Conservation (phyloP, 2,329 filamentous ascomycete species). For the Trichoderma pleuroti region DNA sequence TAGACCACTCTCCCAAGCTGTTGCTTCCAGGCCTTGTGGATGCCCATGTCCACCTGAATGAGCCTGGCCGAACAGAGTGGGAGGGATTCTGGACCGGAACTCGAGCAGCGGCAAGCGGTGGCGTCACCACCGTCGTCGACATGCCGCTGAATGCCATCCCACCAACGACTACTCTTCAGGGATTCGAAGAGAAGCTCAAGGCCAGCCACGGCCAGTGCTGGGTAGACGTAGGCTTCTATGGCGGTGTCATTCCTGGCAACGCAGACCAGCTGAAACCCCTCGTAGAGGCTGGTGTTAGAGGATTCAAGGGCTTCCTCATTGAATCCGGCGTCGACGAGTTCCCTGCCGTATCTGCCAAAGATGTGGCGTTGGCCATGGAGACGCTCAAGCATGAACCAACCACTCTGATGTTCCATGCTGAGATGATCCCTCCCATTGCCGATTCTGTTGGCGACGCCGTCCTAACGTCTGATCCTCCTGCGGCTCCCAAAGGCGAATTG, state of each 20-base stretch:
- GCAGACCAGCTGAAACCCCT: slow-evolving; percentile 72
- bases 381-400: slow-evolving; percentile 78
- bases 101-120: slow-evolving; percentile 86
- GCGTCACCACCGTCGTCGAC: slow-evolving; percentile 93
- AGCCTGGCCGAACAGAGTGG: slow-evolving; percentile 96
- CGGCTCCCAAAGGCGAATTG: slow-evolving; percentile 67
- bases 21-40: slow-evolving; percentile 90
- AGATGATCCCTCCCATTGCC: slow-evolving; percentile 90
- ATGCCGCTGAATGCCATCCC: slow-evolving; percentile 98
- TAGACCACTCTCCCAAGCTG: slow-evolving; percentile 79
- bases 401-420: slow-evolving; percentile 97
- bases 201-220: slow-evolving; percentile 87
- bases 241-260: slow-evolving; percentile 90
- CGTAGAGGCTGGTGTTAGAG: slow-evolving; percentile 80
- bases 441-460: slow-evolving; percentile 76
- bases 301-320: slow-evolving; percentile 97
- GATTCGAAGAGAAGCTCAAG: slow-evolving; percentile 78
- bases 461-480: slow-evolving; percentile 64
- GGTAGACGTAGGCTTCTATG: slow-evolving; percentile 99
- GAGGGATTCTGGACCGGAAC: slow-evolving; percentile 97
- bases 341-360: slow-evolving; percentile 76
- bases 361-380: slow-evolving; percentile 76
- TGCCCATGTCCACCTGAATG: slow-evolving; percentile 95
- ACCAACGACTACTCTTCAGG: slow-evolving; percentile 83
- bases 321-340: slow-evolving; percentile 97